Base-by-base conservation (phyloP, 2,329 filamentous ascomycete species). In the Xylariales sp. region DNA sequence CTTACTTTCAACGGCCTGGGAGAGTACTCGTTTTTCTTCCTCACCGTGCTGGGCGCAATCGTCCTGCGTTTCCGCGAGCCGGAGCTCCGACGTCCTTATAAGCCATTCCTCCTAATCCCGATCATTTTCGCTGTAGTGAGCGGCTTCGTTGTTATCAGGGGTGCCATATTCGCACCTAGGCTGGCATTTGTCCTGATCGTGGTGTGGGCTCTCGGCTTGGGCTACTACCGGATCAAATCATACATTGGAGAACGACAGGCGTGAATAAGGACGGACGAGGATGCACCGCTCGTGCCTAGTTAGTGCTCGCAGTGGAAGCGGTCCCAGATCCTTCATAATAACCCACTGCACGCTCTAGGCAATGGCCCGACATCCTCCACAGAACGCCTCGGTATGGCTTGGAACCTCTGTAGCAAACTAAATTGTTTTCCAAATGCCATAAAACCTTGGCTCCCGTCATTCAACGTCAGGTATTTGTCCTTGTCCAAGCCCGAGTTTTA, bases 1-100 rank as follows among this genome's bases (percentile, higher is more conserved):
- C 50, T 83, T 10, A 81, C 76, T 0, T 79, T 79, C 46, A 78
- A 77, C 36, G 75, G 75, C 0, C 57, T 78, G 4, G 74, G 72
- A 12, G 74, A 78, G 48, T 82, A 77, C 52, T 71, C 78, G 0
- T 83, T 82, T 56, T 82, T 82, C 59, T 78, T 82, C 49, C 63
- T 81, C 20, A 77, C 78, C 0, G 77, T 81, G 0, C 48, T 81
- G 0, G 78, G 78, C 0, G 70, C 76, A 2, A 61, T 81, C 8
- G 58, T 81, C 13, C 56, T 83, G 29, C 69, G 78, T 11, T 68
- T 67, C 39, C 67, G 73, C 2, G 76, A 82, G 51, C 78, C 78
- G 1, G 53, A 59, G 0, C 60, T 83, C 3, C 47, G 61, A 0
- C 57, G 78, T 10, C 78, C 78, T 0, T 83, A 81, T 48, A 73